Evolutionary conservation across 2,329 filamentous ascomycete genomes (phyloP), one percentile per base, ranked within the genome.

Genomic region (Penicillium brevicompactum): DNA sequence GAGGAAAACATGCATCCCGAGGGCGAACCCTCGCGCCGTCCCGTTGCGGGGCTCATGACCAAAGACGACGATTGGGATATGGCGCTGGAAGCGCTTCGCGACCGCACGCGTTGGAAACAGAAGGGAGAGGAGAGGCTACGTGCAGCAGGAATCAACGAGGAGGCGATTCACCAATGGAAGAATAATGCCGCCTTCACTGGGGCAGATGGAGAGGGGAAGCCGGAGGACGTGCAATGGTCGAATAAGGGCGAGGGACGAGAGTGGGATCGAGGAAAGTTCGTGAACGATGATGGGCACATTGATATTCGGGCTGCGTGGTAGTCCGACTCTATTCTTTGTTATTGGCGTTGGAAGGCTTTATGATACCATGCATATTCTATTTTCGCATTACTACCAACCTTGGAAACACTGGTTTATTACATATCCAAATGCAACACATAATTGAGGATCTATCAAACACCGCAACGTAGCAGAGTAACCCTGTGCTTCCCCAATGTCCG

Each of bases 41-140:
- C 70, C 13, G 73, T 76, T 8, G 59, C 71, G 1, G 73, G 74
- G 13, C 66, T 76, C 46, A 80, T 82, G 57, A 74, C 76, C 1
- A 77, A 75, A 2, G 81, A 80, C 27, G 86, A 87, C 57, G 85
- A 90, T 56, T 96, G 91, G 92, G 89, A 90, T 43, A 84, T 90
- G 64, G 86, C 89, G 1, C 78, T 94, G 1, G 91, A 96, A 73
- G 86, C 87, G 4, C 80, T 91, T 53, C 84, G 88, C 38, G 91
- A 96, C 69, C 85, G 91, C n/a, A 84, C 90, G 62, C 87, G 87
- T 61, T 92, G 89, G 85, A 87, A 85, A 66, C 82, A 87, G 59
- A 85, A 87, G 62, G 90, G 91, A 30, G 89, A 89, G 6, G 87
- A 92, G 49, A 80, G 92, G 55, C 76, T 97, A 56, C 86, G 86